phyloP scores from a whole-genome alignment of 164 flowering plant species.

The Houttuynia cordata region DNA sequence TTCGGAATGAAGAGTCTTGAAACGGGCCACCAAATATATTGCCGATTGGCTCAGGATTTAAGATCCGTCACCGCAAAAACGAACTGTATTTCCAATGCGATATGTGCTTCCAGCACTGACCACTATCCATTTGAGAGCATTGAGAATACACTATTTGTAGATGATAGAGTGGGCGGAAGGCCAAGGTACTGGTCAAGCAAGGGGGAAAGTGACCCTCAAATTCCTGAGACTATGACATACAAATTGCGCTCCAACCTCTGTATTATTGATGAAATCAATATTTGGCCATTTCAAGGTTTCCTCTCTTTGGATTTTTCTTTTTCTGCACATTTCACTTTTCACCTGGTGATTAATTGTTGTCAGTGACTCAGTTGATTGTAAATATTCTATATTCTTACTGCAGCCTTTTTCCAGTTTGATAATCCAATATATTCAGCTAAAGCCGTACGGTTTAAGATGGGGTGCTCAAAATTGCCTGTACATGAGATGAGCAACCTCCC shows the following conservation, averaged over 20 bases:
- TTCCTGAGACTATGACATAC: constrained; percentile 64
- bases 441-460: constrained; percentile 38
- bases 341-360: neutral
- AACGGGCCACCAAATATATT: constrained; percentile 47
- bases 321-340: neutral
- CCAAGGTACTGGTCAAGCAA: constrained; percentile 92
- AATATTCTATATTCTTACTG: neutral
- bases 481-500: constrained; percentile 4
- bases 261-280: constrained; percentile 49
- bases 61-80: constrained; percentile 6
- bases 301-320: neutral
- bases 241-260: constrained; percentile 38
- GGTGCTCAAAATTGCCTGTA: constrained; percentile 17
- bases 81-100: constrained; percentile 35
- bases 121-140: constrained; percentile 62
- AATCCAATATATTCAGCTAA: constrained; percentile 40
- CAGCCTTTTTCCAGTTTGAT: constrained; percentile 41
- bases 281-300: constrained; percentile 75
- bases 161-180: constrained; percentile 23
- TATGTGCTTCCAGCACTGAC: constrained; percentile 90
- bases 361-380: too few relatives aligned
- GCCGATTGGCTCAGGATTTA: constrained; percentile 36
- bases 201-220: constrained; percentile 47
- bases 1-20: constrained; percentile 27
- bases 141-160: constrained; percentile 49